Percentiles rank a stretch among this genome's conserved stretches.
These are phyloP conservation scores for Dictyostelium brefeldianum DNA, from an alignment of 78 protist species.

Conservation along the genomic window DNA sequence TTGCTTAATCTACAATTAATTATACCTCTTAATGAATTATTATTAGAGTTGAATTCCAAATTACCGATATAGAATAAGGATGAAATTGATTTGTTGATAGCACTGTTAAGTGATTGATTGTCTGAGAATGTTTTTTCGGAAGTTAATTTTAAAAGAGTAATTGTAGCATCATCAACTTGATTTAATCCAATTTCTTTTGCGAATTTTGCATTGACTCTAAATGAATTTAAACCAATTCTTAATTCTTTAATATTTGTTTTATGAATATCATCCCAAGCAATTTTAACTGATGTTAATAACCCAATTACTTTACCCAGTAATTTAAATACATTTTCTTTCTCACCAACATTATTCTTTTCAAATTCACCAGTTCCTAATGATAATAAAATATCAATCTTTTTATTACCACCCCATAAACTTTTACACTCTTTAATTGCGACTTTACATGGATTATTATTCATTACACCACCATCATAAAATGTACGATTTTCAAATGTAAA, in stretches of 20 bases:
- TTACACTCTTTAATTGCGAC: neutral
- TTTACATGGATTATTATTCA: neutral
- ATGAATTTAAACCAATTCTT: neutral
- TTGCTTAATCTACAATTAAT: neutral
- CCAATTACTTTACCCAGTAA: no score
- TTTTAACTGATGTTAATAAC: no score
- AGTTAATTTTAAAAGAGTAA: neutral
- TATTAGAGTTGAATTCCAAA: neutral
- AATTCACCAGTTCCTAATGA: no score
- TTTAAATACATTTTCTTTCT: no score
- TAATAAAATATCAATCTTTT: no score
- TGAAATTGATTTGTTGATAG: neutral
- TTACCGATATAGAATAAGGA: neutral
- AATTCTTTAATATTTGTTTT: no score
- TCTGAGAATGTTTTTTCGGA: neutral
- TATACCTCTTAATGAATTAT: neutral
- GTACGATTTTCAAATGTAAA: neutral
- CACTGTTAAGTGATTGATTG: neutral
- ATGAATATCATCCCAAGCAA: no score
- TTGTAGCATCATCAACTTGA: neutral
- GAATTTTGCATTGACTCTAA: neutral
- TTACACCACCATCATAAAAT: slow-evolving; percentile 22
- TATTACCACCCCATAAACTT: neutral
- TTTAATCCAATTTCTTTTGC: neutral
- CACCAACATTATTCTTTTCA: no score